Evolutionary conservation across 768 basidiomycete species (phyloP).

Genomic region (Naganishia onofrii): DNA sequence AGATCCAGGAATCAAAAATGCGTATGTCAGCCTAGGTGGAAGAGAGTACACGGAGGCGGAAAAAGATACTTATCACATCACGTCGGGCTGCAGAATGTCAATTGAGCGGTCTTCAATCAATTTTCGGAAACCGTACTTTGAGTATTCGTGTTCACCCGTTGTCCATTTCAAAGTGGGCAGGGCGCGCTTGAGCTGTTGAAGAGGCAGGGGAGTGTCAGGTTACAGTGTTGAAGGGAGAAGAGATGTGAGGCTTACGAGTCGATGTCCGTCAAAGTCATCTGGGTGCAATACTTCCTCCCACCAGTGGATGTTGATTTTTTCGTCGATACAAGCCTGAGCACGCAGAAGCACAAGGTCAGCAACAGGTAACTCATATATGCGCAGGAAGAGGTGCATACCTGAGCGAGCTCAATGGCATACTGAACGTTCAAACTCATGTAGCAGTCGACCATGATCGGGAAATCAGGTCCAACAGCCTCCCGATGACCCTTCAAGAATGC

Average conservation of each 20-base stretch:
- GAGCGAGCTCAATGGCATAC: conserved; percentile 52
- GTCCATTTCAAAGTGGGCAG: conserved; percentile 53
- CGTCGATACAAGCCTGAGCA: conserved; percentile 42
- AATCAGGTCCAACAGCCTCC: conserved; percentile 51
- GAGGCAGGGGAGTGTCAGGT: conserved; percentile 22
- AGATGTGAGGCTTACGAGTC: conserved; percentile 15
- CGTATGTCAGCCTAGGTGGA: conserved; percentile 7
- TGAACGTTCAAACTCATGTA: conserved; percentile 49
- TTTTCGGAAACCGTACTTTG: conserved; percentile 53
- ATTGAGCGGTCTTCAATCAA: conserved; percentile 53
- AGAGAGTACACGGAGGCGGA: not conserved
- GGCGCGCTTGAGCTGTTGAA: conserved; percentile 47
- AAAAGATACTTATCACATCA: conserved; percentile 47
- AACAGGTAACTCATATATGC: not conserved
- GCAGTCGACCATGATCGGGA: conserved; percentile 54
- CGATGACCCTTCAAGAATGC: conserved; percentile 49
- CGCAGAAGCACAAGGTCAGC: not conserved
- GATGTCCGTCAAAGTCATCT: conserved; percentile 53
- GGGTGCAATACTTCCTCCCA: conserved; percentile 54
- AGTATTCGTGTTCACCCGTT: conserved; percentile 55
- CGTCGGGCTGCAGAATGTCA: conserved; percentile 54
- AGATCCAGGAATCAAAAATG: not conserved
- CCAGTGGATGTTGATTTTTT: conserved; percentile 54
- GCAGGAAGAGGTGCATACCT: conserved; percentile 34
- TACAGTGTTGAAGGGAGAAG: conserved; percentile 1